phyloP scores from a whole-genome alignment of 805 yeast genomes.

The Metschnikowia colocasiae region DNA sequence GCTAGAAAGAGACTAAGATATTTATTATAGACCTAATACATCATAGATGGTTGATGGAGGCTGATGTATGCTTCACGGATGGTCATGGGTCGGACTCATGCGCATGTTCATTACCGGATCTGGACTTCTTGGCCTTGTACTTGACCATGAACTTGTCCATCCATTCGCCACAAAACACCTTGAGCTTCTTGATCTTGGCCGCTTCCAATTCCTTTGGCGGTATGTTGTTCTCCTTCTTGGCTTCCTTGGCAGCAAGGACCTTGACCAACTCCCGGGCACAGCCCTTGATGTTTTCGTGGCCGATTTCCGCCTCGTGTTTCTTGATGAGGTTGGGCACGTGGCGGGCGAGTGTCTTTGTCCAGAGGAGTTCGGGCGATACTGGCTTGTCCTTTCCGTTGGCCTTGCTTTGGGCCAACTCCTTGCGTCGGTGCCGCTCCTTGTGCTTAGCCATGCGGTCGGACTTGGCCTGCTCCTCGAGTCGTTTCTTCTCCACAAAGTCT shows the following conservation, averaged over 20 bases:
- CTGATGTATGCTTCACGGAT: no score
- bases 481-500: slow-evolving; percentile 29
- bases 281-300: slow-evolving; percentile 67
- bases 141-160: slow-evolving; percentile 63
- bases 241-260: slow-evolving; percentile 64
- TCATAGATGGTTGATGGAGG: neutral
- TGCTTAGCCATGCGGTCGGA: slow-evolving; percentile 22
- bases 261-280: slow-evolving; percentile 79
- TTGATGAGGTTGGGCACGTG: slow-evolving; percentile 77
- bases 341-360: slow-evolving; percentile 58
- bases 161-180: slow-evolving; percentile 55
- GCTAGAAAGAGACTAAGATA: slow-evolving; percentile 39
- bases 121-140: slow-evolving; percentile 37
- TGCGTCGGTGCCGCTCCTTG: slow-evolving; percentile 18
- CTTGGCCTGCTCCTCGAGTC: slow-evolving; percentile 22
- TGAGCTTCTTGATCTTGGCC: slow-evolving; percentile 68
- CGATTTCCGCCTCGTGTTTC: slow-evolving; percentile 61
- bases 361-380: slow-evolving; percentile 26
- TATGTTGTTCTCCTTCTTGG: slow-evolving; percentile 38
- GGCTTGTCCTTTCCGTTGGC: neutral
- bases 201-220: slow-evolving; percentile 57
- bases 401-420: slow-evolving; percentile 11
- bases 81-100: neutral
- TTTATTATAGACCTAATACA: slow-evolving; percentile 1
- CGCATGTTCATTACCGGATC: no score